A percentile compares a stretch with the other conserved stretches of the same genome.
phyloP scores from a whole-genome alignment of 2,329 filamentous ascomycete species.

The Metarhizium guizhouense region DNA sequence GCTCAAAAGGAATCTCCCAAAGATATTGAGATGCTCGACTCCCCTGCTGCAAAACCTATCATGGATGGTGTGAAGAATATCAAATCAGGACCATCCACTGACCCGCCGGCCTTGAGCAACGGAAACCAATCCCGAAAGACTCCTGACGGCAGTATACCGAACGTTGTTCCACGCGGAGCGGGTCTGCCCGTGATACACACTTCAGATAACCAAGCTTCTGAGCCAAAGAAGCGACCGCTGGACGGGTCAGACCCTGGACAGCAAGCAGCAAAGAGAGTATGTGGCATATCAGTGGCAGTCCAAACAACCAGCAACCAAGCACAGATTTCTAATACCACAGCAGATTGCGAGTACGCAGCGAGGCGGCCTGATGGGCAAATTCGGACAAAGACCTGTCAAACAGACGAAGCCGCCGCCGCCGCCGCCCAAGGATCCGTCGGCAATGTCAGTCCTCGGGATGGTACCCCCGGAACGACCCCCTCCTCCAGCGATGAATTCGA shows the following conservation, averaged over 20 bases:
- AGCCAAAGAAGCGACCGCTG: slow-evolving; percentile 33
- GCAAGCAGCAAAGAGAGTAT: slow-evolving; percentile 31
- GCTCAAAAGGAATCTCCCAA: not conserved
- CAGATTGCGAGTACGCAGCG: slow-evolving; percentile 22
- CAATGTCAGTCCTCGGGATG: slow-evolving; percentile 42
- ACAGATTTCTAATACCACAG: slow-evolving; percentile 15
- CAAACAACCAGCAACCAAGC: not conserved
- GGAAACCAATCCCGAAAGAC: not conserved
- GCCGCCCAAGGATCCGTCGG: slow-evolving; percentile 38
- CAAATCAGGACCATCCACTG: not conserved
- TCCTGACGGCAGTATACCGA: not conserved
- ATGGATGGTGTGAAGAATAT: not conserved
- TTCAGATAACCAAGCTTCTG: slow-evolving; percentile 13
- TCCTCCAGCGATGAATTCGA: slow-evolving; percentile 11
- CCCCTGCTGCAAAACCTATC: not conserved
- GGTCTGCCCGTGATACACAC: slow-evolving; percentile 32
- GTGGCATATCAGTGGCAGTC: slow-evolving; percentile 13
- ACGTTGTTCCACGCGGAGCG: slow-evolving; percentile 14
- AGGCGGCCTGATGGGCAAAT: slow-evolving; percentile 26
- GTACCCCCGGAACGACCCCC: slow-evolving; percentile 35
- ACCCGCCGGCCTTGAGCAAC: slow-evolving; percentile 4
- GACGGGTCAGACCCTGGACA: slow-evolving; percentile 26
- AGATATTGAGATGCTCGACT: slow-evolving; percentile 9
- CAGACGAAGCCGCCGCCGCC: slow-evolving; percentile 23
- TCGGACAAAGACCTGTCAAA: slow-evolving; percentile 21